A percentile compares a stretch with the other conserved stretches of the same genome.
Conservation (phyloP, 257 asterid genomes). For the Ligustrum vulgare region DNA sequence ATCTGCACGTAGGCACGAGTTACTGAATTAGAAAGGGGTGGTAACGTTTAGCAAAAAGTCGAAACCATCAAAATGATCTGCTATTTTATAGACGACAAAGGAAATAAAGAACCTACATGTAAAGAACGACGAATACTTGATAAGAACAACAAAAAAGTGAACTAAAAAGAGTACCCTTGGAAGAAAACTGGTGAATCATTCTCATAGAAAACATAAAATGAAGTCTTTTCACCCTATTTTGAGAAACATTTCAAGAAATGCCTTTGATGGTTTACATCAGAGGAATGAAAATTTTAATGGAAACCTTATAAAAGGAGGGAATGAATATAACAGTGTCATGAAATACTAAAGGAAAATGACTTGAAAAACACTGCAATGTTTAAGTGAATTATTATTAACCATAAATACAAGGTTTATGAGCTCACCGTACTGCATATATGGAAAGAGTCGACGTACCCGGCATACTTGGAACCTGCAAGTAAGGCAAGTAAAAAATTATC, state of each 20-base stretch:
- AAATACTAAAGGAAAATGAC: neutral
- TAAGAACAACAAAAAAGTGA: neutral
- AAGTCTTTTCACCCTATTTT: neutral
- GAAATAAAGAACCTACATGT: neutral
- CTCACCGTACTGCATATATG: slow-evolving; percentile 89
- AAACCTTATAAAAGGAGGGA: neutral
- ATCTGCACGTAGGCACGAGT: slow-evolving; percentile 55
- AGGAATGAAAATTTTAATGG: neutral
- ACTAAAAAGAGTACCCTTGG: neutral
- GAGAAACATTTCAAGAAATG: neutral
- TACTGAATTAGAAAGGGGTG: slow-evolving; percentile 19
- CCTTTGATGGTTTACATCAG: neutral
- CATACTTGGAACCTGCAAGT: slow-evolving; percentile 78
- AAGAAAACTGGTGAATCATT: neutral
- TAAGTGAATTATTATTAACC: neutral
- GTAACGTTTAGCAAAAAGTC: neutral
- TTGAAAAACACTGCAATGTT: neutral
- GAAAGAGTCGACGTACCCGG: slow-evolving; percentile 86
- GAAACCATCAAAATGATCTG: neutral
- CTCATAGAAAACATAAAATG: neutral
- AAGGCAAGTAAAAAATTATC: slow-evolving; percentile 8
- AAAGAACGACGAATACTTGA: neutral
- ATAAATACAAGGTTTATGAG: slow-evolving; percentile 14
- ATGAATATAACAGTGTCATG: neutral
- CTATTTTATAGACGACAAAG: neutral